These are phyloP conservation scores for Psilocybe sp. DNA, from an alignment of 768 basidiomycete species.

Conservation along the genomic window DNA sequence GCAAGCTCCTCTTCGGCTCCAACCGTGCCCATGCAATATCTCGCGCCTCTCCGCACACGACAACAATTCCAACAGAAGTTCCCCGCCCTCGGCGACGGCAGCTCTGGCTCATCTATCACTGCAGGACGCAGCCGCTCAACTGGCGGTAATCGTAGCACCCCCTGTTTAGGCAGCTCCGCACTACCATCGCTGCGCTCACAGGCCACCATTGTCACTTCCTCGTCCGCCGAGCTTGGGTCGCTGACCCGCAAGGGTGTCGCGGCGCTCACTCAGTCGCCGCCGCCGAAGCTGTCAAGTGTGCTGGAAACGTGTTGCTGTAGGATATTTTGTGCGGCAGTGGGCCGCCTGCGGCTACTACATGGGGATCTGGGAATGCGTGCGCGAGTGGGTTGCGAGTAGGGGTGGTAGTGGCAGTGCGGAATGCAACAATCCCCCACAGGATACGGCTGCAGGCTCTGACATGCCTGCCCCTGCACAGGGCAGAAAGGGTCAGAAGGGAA, in stretches of 20 bases:
- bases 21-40: conserved; percentile 17
- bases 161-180: conserved; percentile 50
- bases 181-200: conserved; percentile 17
- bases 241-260: neutral
- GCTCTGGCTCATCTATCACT: conserved; percentile 5
- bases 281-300: conserved; percentile 48
- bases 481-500: conserved; percentile 62
- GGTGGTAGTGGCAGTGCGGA: conserved; percentile 25
- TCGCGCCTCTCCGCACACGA: conserved; percentile 10
- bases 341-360: conserved; percentile 35
- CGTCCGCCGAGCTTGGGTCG: conserved; percentile 1
- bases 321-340: conserved; percentile 58
- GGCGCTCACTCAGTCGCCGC: conserved; percentile 17
- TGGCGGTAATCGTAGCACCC: conserved; percentile 51
- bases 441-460: conserved; percentile 41
- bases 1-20: conserved; percentile 48
- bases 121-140: conserved; percentile 28
- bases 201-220: conserved; percentile 4
- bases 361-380: conserved; percentile 31
- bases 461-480: conserved; percentile 2
- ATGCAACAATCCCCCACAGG: conserved; percentile 49
- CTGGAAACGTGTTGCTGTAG: conserved; percentile 66
- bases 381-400: too few species aligned
- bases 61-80: conserved; percentile 26
- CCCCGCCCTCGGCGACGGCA: conserved; percentile 27